Base-by-base conservation (phyloP, 495 filamentous ascomycete species). In the Stereocaulon alpinum region DNA sequence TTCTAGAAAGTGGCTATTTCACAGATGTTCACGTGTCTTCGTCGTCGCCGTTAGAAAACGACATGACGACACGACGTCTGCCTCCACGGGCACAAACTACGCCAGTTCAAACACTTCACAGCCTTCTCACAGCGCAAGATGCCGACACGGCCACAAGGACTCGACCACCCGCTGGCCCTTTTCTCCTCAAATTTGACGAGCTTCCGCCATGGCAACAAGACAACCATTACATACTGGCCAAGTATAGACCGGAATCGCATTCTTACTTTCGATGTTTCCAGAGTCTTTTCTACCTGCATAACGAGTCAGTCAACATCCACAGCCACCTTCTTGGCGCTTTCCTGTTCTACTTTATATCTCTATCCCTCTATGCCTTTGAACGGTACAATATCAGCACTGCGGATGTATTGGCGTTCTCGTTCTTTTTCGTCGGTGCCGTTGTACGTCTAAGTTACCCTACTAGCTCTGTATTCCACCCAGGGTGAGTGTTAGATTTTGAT, bases 251-350 rank as follows among this genome's bases (percentile, higher is more conserved):
- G 22, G 76, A 79, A 41, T 86, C 85, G 4, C 75, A 75, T 58
- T 91, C 86, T 5, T 85, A 86, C 67, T 67, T 68, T 15, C 74
- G 69, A 37, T 91, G 83, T 50, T 77, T 87, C 47, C 73, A 77
- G 37, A 87, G 83, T 30, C 73, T 90, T 60, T 71, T 76, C 50
- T 88, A 89, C 70, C 63, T 91, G n/a, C 88, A 97, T 74, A 97
- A 96, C 72, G 90, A 97, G 70, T 83, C 81, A n/a, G 86, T 97
- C 61, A 97, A 97, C 71, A 92, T 96, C 67, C 95, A 91, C 72
- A 83, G 87, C 2, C 92, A 97, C 71, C 79, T 96, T 6, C 64
- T 93, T 22, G 85, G 84, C 49, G 74, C 83, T 15, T 51, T 84
- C 6, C 37, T 68, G 20, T 80, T 82, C 58, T 61, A 77, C 20